Conservation (phyloP, 2,329 filamentous ascomycete species). For the Neofusicoccum kwambonambiense region DNA sequence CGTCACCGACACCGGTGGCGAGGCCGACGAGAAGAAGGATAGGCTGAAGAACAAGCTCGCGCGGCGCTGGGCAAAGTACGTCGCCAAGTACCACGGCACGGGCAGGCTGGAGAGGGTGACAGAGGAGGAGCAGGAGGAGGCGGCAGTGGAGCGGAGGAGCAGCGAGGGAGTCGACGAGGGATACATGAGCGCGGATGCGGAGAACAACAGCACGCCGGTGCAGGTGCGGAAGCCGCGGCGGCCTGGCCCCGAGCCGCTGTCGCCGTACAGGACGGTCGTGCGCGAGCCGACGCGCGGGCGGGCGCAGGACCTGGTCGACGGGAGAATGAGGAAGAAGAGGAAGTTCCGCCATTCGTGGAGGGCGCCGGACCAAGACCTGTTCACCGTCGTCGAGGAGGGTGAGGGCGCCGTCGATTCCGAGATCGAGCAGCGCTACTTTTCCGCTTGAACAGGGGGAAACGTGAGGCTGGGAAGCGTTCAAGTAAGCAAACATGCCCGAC, state of each 20-base stretch:
- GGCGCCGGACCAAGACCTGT: slow-evolving; percentile 42
- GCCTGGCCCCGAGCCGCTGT: neutral
- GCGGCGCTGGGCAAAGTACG: slow-evolving; percentile 42
- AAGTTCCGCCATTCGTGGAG: slow-evolving; percentile 39
- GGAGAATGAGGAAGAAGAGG: slow-evolving; percentile 25
- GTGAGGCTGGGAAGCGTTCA: neutral
- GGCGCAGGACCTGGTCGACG: slow-evolving; percentile 33
- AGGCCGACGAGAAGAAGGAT: slow-evolving; percentile 26
- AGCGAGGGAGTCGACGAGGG: slow-evolving; percentile 16
- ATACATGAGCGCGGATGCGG: slow-evolving; percentile 14
- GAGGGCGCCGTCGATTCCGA: slow-evolving; percentile 28
- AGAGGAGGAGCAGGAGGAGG: neutral
- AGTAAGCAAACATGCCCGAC: neutral
- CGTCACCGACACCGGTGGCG: slow-evolving; percentile 28
- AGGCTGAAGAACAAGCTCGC: slow-evolving; percentile 41
- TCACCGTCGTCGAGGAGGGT: slow-evolving; percentile 43
- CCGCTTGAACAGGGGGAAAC: neutral
- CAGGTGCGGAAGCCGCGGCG: neutral
- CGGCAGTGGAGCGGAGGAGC: slow-evolving; percentile 32
- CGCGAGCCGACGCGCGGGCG: slow-evolving; percentile 37
- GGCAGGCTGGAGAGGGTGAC: slow-evolving; percentile 12
- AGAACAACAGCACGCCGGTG: slow-evolving; percentile 7
- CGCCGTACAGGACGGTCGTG: slow-evolving; percentile 25
- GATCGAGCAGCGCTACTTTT: slow-evolving; percentile 17
- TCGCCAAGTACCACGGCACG: slow-evolving; percentile 34